phyloP scores from a whole-genome alignment of 2,329 filamentous ascomycete genomes.

The Aspergillus ustus region DNA sequence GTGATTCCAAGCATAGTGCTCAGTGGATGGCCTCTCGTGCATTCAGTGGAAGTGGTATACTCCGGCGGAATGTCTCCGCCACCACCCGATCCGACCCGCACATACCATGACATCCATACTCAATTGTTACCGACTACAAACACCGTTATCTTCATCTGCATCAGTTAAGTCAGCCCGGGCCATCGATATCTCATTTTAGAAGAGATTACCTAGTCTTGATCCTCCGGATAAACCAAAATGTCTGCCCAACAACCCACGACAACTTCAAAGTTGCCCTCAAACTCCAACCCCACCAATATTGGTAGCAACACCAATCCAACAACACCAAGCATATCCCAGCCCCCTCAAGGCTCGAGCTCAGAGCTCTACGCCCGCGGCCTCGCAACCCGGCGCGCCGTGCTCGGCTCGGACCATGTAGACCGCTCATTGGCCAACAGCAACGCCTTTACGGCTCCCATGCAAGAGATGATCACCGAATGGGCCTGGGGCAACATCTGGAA shows the following conservation, averaged over 20 bases:
- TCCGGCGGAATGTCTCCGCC: background rate
- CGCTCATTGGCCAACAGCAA: slow-evolving; percentile 52
- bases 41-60: background rate
- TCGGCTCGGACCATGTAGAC: slow-evolving; percentile 66
- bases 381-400: slow-evolving; percentile 63
- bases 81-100: slow-evolving; percentile 1
- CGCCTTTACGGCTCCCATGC: slow-evolving; percentile 54
- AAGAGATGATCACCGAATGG: slow-evolving; percentile 67
- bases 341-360: background rate
- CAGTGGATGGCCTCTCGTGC: background rate
- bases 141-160: background rate
- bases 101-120: background rate
- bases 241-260: background rate
- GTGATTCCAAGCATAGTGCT: too few species aligned
- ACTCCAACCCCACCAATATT: background rate
- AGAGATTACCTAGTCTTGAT: background rate
- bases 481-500: slow-evolving; percentile 70
- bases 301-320: background rate
- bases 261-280: background rate
- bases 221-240: background rate
- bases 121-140: background rate
- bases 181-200: background rate
- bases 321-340: background rate
- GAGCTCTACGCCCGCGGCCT: slow-evolving; percentile 64
- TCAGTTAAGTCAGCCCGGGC: background rate